Percentiles rank a stretch among this genome's conserved stretches.
phyloP scores from a whole-genome alignment of 2,329 filamentous ascomycete species.

The Alternaria triticina region DNA sequence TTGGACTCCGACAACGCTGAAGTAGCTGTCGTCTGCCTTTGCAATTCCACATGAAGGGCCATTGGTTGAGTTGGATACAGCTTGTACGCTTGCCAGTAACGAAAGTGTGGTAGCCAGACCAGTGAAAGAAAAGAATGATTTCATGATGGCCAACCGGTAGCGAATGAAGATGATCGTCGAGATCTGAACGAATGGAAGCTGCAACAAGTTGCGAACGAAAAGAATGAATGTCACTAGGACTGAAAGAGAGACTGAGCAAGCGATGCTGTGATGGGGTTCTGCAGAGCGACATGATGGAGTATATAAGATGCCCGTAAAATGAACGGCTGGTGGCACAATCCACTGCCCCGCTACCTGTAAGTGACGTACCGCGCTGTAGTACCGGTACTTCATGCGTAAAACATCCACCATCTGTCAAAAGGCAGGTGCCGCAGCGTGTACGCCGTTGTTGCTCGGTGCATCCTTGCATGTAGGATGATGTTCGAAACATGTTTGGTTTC shows the following conservation, averaged over 20 bases:
- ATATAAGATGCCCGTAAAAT: conserved; percentile 14
- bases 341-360: conserved; percentile 23
- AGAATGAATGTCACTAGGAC: conserved; percentile 33
- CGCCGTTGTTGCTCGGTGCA: conserved; percentile 2
- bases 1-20: conserved; percentile 43
- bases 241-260: conserved; percentile 26
- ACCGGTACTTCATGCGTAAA: conserved; percentile 25
- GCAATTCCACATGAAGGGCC: conserved; percentile 29
- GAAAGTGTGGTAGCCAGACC: conserved; percentile 24
- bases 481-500: conserved; percentile 42
- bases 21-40: conserved; percentile 33
- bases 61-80: conserved; percentile 22
- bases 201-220: conserved; percentile 17
- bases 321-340: conserved; percentile 4
- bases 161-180: conserved; percentile 33
- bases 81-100: conserved; percentile 20
- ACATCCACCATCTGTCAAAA: neutral
- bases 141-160: conserved; percentile 39
- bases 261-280: neutral
- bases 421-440: neutral
- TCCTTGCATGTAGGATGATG: conserved; percentile 14
- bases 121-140: conserved; percentile 30
- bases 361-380: conserved; percentile 22
- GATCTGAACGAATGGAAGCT: conserved; percentile 30
- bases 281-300: neutral